Percentiles rank a stretch among this genome's conserved stretches.
phyloP scores from a whole-genome alignment of 2,329 filamentous ascomycete genomes.

The Colletotrichum graminicola region DNA sequence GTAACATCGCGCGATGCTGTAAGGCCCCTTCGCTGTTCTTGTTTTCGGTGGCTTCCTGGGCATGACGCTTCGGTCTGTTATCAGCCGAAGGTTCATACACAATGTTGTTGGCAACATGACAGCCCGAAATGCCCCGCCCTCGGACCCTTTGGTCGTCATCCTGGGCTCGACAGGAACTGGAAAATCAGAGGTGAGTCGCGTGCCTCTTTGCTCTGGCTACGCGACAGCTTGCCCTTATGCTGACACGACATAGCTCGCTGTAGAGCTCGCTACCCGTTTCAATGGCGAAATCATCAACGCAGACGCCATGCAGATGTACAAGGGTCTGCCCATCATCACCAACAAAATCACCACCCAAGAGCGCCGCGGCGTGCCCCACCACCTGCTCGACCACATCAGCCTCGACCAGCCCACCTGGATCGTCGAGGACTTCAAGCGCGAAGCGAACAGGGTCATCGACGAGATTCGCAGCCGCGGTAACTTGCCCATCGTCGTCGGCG shows the following conservation, averaged over 20 bases:
- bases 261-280: constrained; percentile 85
- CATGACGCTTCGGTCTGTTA: constrained; percentile 34
- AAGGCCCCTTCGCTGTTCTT: constrained; percentile 18
- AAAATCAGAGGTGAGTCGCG: constrained; percentile 81
- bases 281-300: constrained; percentile 97
- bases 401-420: constrained; percentile 86
- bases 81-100: constrained; percentile 41
- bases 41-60: constrained; percentile 20
- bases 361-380: constrained; percentile 84
- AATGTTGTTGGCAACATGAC: constrained; percentile 46
- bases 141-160: constrained; percentile 79
- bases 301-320: constrained; percentile 98
- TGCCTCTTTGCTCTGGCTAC: neutral
- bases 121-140: constrained; percentile 54
- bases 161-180: constrained; percentile 93
- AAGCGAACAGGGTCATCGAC: constrained; percentile 76
- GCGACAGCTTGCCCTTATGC: neutral
- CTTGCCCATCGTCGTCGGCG: constrained; percentile 90
- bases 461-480: constrained; percentile 84
- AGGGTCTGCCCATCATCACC: constrained; percentile 91
- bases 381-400: constrained; percentile 84
- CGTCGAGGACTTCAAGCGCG: constrained; percentile 80
- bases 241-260: constrained; percentile 74
- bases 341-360: constrained; percentile 88
- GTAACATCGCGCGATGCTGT: constrained; percentile 24